Base-by-base conservation (phyloP, 73 alveolate species). In the Paraurostyla sp. region DNA sequence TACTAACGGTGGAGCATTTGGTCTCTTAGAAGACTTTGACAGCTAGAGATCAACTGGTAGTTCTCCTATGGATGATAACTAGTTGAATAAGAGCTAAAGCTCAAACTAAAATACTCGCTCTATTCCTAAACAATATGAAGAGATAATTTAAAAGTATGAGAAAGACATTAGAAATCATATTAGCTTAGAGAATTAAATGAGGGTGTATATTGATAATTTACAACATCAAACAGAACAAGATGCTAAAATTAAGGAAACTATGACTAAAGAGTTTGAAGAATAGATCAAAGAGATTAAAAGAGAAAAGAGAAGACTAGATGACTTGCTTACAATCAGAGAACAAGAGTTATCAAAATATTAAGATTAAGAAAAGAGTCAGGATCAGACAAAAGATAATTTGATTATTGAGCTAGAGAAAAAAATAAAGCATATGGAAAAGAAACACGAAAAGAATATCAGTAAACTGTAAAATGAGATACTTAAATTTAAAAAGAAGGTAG, bases 121-220 rank as follows among this genome's bases (percentile, higher is more conserved):
- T 25, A 71, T 82, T 25, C 92, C 92, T 0, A 73, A 75, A 45
- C 89, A 90, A 69, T 81, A 78, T 36, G 95, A 90, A 49, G 59
- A 45, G 40, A 51, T 83, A 41, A 49, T 90, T 40, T 45, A 82
- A 48, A 90, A 90, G 38, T 83, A 45, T 27, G 95, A 90, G 41
- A 41, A 59, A 18, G 95, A 90, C 16, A 83, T 83, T 13, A 32
- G 95, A 29, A 84, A 81, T 22, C 92, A 90, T 36, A 90, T 90
- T 29, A 40, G 91, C 4, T 85, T 90, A 13, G 87, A 90, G 63
- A 45, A 90, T 35, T 45, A 83, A 76, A 83, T 90, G 63, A 46
- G 88, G 32, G 49, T 90, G 15, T 82, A 62, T 48, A 90, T 90
- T 29, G 95, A 90, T 16, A 43, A 52, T 23, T 62, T 75, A 9